These are phyloP conservation scores for Metarhizium anisopliae DNA, from an alignment of 2,329 filamentous ascomycete species.

Conservation along the genomic window DNA sequence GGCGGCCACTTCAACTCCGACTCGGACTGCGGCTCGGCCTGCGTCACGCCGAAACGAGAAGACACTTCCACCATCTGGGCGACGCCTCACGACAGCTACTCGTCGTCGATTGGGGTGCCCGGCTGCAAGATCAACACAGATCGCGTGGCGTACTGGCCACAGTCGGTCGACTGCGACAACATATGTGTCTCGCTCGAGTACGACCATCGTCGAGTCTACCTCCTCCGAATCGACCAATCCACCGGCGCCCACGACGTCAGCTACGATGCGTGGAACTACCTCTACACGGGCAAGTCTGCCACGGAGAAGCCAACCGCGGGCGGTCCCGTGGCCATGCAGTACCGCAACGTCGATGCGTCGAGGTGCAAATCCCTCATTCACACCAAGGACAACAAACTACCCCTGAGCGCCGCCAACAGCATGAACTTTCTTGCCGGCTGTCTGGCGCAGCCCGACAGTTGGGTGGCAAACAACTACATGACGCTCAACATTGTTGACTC, in stretches of 20 bases:
- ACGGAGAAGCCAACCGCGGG: constrained; percentile 35
- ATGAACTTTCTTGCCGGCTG: constrained; percentile 44
- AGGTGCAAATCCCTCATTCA: constrained; percentile 40
- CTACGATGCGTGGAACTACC: constrained; percentile 55
- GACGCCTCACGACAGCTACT: constrained; percentile 50
- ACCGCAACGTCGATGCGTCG: constrained; percentile 31
- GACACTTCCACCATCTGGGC: constrained; percentile 18
- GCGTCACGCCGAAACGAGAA: constrained; percentile 1
- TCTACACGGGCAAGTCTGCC: constrained; percentile 39
- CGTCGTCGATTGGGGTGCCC: constrained; percentile 49
- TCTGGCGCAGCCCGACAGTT: constrained; percentile 29
- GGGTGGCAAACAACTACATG: constrained; percentile 38
- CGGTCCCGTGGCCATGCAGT: constrained; percentile 39
- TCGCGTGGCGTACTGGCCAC: constrained; percentile 53
- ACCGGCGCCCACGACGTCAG: constrained; percentile 48
- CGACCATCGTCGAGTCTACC: constrained; percentile 41
- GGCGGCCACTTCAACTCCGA: neutral
- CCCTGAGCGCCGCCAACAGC: constrained; percentile 39
- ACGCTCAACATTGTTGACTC: constrained; percentile 44
- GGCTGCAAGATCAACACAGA: constrained; percentile 53
- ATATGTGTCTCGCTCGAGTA: constrained; percentile 46
- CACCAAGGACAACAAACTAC: constrained; percentile 28
- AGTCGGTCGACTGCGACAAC: constrained; percentile 42
- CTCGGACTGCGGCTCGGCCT: neutral
- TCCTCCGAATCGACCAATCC: constrained; percentile 51